Base-by-base conservation (phyloP, 768 basidiomycete species). In the Tephrocybe rancida region DNA sequence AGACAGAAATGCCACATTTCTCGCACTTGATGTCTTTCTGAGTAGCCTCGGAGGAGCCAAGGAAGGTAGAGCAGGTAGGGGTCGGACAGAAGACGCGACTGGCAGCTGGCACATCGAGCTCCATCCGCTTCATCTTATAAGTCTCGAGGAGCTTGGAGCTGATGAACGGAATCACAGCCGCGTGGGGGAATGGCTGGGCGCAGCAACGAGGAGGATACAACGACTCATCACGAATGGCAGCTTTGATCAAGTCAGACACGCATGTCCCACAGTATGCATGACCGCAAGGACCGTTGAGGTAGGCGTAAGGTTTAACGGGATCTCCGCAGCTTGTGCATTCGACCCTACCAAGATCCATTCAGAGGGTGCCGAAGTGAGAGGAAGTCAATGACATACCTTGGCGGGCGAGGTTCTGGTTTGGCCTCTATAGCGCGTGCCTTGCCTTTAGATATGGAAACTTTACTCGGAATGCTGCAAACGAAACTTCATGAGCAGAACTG, bases 191-290 rank as follows among this genome's bases (percentile, higher is more conserved):
- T 16, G 61, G 52, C 6, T 60, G 46, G n/a, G 62, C 61, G 53
- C 76, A 79, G 56, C 78, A 80, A 42, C 70, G 66, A 3, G 74
- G 61, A 1, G 79, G 79, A 52, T 73, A 67, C 16, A 78, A 67
- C 0, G 67, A 58, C 35, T 78, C 77, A 44, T 80, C 78, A 2
- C 60, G 67, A n/a, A 65, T 65, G 6, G 70, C 68, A 0, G 70
- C 59, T 42, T 71, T 59, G 22, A 72, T 67, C 49, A 77, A 64
- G 47, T 58, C 61, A 10, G 61, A 32, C 35, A 75, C 30, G 47
- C 75, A 80, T 14, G 14, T 48, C 32, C 48, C 55, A 59, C 75
- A 77, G 45, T 76, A 76, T 14, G 45, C 37, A 48, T 80, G 74
- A 11, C 50, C 57, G 54, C 78, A 79, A 9, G 75, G 69, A 1